phyloP scores from a whole-genome alignment of 805 yeast species.

The Kluyveromyces nonfermentans region DNA sequence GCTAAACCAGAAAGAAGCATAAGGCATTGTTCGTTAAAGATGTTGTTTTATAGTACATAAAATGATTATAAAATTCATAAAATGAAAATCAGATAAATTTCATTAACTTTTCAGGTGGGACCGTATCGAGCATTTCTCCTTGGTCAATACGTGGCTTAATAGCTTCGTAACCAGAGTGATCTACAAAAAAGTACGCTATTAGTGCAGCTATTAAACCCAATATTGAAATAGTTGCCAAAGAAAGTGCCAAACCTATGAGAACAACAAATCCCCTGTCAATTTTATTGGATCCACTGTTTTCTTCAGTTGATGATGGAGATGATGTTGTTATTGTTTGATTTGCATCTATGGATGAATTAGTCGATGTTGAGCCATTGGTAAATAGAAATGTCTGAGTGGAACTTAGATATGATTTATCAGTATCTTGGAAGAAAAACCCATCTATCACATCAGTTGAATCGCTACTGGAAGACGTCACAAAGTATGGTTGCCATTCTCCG shows the following conservation, averaged over 20 bases:
- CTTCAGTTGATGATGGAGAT: constrained; percentile 7
- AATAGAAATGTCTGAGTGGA: constrained; percentile 20
- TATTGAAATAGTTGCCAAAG: constrained; percentile 41
- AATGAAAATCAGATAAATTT: constrained; percentile 21
- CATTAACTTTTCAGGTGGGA: constrained; percentile 49
- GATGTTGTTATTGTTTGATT: constrained; percentile 13
- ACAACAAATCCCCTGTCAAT: constrained; percentile 53
- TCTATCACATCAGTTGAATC: constrained; percentile 31
- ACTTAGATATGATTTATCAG: constrained; percentile 29
- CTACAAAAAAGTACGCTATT: constrained; percentile 28
- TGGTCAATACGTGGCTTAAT: constrained; percentile 50
- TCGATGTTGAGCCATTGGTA: constrained; percentile 6
- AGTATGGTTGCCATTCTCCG: constrained; percentile 21
- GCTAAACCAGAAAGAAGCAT: not conserved
- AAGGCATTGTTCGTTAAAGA: not conserved
- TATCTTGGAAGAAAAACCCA: constrained; percentile 26
- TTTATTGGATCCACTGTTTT: constrained; percentile 8
- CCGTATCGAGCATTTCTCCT: constrained; percentile 49
- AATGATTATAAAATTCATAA: not conserved
- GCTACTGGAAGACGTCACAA: constrained; percentile 11
- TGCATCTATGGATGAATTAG: constrained; percentile 11
- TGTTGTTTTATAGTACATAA: constrained; percentile 1
- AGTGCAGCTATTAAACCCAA: constrained; percentile 34
- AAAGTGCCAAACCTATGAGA: constrained; percentile 57
- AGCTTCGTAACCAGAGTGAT: constrained; percentile 35